phyloP scores from a whole-genome alignment of 1,139 yeast species.

The Kodamaea sp. region DNA sequence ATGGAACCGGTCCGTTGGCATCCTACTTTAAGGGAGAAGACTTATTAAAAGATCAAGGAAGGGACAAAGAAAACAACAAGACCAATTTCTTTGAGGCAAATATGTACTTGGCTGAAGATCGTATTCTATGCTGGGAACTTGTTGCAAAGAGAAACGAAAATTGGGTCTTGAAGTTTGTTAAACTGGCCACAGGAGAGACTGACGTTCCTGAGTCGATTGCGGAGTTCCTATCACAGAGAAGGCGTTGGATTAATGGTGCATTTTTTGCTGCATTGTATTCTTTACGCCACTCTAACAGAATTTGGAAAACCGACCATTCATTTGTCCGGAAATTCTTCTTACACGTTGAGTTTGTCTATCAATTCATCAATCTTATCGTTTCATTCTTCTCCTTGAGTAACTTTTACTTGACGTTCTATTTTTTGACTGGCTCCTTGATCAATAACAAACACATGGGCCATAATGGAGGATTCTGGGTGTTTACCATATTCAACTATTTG shows the following conservation, averaged over 20 bases:
- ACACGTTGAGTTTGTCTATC: slow-evolving; percentile 82
- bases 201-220: slow-evolving; percentile 93
- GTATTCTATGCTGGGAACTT: slow-evolving; percentile 95
- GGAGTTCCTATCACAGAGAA: slow-evolving; percentile 90
- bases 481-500: slow-evolving; percentile 80
- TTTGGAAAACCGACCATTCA: slow-evolving; percentile 89
- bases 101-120: slow-evolving; percentile 97
- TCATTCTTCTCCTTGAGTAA: slow-evolving; percentile 90
- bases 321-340: slow-evolving; percentile 70
- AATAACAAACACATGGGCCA: slow-evolving; percentile 55
- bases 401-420: slow-evolving; percentile 88
- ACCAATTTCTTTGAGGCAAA: slow-evolving; percentile 89
- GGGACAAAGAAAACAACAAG: slow-evolving; percentile 37
- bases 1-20: slow-evolving; percentile 89
- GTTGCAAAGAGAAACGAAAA: slow-evolving; percentile 84
- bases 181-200: slow-evolving; percentile 93
- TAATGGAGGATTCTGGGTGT: slow-evolving; percentile 75
- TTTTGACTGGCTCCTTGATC: slow-evolving; percentile 83
- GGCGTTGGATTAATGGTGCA: slow-evolving; percentile 98
- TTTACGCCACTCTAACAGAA: slow-evolving; percentile 71
- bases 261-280: slow-evolving; percentile 93
- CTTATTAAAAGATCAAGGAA: slow-evolving; percentile 35
- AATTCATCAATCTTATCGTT: slow-evolving; percentile 70
- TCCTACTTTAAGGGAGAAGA: slow-evolving; percentile 91
- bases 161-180: slow-evolving; percentile 93